Evolutionary conservation across 305 asterid species (phyloP), one percentile per base, ranked within the genome.

Genomic region (Solanum chacoense): DNA sequence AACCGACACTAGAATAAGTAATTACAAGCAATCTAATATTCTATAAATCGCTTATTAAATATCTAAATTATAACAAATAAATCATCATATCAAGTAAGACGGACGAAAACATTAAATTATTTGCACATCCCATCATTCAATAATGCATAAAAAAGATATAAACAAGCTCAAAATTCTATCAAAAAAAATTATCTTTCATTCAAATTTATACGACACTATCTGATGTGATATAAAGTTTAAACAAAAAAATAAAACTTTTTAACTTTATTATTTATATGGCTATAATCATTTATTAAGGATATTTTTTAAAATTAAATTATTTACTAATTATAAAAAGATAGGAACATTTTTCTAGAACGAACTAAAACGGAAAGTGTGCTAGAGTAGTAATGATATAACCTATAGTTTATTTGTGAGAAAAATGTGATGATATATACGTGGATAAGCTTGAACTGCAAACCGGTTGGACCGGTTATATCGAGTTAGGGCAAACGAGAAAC

Each of bases 401-500:
- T 32, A 73, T 72, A 29, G 36, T 72, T 72, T 72, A 2, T 28
- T 28, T 13, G 22, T 32, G 22, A 35, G 40, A 22, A 34, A 34
- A 10, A 34, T 0, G 16, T 16, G 29, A 18, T 14, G 40, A 2
- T 3, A 13, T 2, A 28, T 29, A 83, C 72, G 73, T 83, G 72
- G 86, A 83, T 83, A 50, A 83, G 40, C 29, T 38, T 2, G 14
- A 86, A 67, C 42, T 11, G 88, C 4, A n/a, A 83, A 59, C 90
- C 90, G 90, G 88, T 55, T 32, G 67, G 38, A 85, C 89, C 89
- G 90, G 85, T 72, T 22, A 35, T 26, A 85, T 34, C 3, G 37
- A 85, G 81, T 79, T 90, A 90, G 91, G 92, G 90, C 89, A 88
- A 40, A 1, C 10, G 16, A 16, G 32, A 75, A 59, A 42, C 63